Base-by-base conservation (phyloP, 192 early-diverging fungal genomes). In the Rhizoclosmatium globosum region DNA sequence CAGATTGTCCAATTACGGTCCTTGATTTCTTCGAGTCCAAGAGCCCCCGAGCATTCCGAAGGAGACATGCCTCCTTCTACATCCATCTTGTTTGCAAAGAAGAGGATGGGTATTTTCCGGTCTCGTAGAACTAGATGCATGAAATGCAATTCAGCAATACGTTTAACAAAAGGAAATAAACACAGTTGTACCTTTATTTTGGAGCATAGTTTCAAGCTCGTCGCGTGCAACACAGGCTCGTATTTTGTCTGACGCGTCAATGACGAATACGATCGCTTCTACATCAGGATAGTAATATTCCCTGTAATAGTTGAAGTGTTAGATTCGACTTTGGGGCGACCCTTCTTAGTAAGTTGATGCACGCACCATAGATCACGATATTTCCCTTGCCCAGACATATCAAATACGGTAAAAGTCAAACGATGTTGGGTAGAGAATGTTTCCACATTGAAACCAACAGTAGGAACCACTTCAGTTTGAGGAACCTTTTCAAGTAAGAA, bases 341-440 rank as follows among this genome's bases (percentile, higher is more conserved):
- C 17, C 9, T 53, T 7, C 50, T 53, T 53, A 7, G 50, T 13
- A 53, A 53, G 17, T 17, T 13, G 9, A 23, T 57, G 13, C 43
- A 15, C 59, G 11, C 60, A 74, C 85, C 85, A 86, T 3, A 86
- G 53, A 43, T 84, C 82, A 0, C 85, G 76, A 65, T 86, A 86
- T 64, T 74, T 78, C n/a, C 85, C 85, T 58, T 86, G 85, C 15
- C 85, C 85, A 7, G 61, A 68, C 85, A 86, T 86, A 68, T 86
- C 85, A 68, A 86, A 86, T 2, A 65, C 77, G 3, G 85, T 86
- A 71, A 86, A 74, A 9, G 60, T 58, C 42, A 86, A 58, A 4
- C 74, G 61, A 39, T 69, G 71, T 31, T 75, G 81, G 2, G 58
- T 68, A 4, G 41, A 48, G 41, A 84, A 86, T 3, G 56, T 65